Percentiles rank a stretch among this genome's conserved stretches.
These are phyloP conservation scores for Biancaea sappan DNA, from an alignment of 306 rosid genomes.

Conservation along the genomic window DNA sequence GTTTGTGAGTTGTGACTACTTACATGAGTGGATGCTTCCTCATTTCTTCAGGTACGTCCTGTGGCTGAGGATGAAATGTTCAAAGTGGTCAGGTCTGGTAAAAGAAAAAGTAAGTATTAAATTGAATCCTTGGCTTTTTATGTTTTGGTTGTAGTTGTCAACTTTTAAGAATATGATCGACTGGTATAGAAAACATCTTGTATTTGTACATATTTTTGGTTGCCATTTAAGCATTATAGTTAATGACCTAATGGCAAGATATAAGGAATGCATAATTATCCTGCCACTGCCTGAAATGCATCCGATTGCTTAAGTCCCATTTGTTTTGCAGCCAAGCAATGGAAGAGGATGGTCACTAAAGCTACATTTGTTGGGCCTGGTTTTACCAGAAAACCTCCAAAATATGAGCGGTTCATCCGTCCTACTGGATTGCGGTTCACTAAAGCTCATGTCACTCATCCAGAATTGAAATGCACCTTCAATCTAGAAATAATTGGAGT, in stretches of 20 bases:
- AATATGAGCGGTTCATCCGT: constrained; percentile 89
- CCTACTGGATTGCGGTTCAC: constrained; percentile 88
- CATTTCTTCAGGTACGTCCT: constrained; percentile 59
- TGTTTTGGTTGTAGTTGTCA: not conserved
- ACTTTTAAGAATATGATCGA: not conserved
- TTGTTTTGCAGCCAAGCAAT: constrained; percentile 76
- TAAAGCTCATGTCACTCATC: constrained; percentile 96
- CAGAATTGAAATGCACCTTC: constrained; percentile 92
- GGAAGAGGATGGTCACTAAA: constrained; percentile 99
- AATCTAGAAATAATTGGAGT: constrained; percentile 87
- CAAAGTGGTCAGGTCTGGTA: constrained; percentile 71
- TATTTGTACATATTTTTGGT: not conserved
- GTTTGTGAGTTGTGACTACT: not conserved
- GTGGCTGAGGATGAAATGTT: constrained; percentile 85
- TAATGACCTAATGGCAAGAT: not conserved
- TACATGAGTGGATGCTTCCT: not conserved
- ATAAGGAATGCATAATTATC: not conserved
- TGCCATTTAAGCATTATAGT: not conserved
- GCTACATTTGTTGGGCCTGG: constrained; percentile 93
- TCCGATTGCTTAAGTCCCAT: constrained; percentile 16
- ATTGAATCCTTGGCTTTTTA: not conserved
- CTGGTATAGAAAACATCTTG: not conserved
- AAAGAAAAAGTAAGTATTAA: constrained; percentile 63
- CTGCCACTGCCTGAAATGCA: not conserved
- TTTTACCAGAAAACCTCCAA: constrained; percentile 95